These are phyloP conservation scores for Boletus huronensis DNA, from an alignment of 768 basidiomycete genomes.

Conservation along the genomic window DNA sequence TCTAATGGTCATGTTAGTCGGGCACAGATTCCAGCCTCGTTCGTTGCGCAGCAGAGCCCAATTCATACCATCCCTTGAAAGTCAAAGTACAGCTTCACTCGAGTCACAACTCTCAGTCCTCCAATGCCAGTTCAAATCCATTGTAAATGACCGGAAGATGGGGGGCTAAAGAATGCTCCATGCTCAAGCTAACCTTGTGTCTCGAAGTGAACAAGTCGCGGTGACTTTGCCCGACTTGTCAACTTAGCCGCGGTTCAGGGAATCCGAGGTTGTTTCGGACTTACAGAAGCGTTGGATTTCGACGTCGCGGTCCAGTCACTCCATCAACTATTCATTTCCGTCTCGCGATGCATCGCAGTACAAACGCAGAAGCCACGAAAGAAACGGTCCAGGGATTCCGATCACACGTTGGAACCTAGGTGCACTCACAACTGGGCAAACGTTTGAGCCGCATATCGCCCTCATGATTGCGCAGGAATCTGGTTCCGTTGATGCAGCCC, in stretches of 20 bases:
- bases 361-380: background rate
- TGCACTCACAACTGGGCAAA: background rate
- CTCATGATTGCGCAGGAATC: background rate
- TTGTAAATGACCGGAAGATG: background rate
- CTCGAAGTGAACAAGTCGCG: background rate
- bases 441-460: background rate
- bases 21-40: background rate
- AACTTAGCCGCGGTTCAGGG: background rate
- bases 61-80: background rate
- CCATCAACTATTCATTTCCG: background rate
- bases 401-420: too few relatives aligned
- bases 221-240: background rate
- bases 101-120: background rate
- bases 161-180: background rate
- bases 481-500: background rate
- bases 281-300: background rate
- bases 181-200: background rate
- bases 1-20: background rate
- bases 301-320: background rate
- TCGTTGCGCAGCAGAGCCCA: background rate
- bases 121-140: background rate
- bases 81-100: background rate
- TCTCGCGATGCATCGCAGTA: background rate
- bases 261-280: background rate
- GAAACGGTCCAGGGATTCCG: background rate